Base-by-base conservation (phyloP, 148 eudicot genomes). In the Nyssa sinensis region DNA sequence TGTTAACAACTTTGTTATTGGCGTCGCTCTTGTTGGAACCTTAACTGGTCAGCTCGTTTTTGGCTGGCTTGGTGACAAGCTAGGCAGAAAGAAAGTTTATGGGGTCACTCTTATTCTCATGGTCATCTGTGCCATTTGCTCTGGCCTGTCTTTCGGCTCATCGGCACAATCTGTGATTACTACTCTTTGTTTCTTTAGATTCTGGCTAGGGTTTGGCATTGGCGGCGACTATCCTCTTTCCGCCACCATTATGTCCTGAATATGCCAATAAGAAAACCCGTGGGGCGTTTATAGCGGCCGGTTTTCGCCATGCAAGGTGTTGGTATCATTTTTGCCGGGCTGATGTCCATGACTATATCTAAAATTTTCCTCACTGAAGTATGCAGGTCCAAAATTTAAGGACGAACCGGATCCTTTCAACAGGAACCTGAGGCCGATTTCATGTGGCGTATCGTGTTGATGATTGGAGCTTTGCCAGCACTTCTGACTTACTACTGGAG, bases 251-350 rank as follows among this genome's bases (percentile, higher is more conserved):
- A 81, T 81, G 84, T 81, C 84, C n/a, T 0, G 80, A 81, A 47
- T 81, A 81, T 33, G 84, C 84, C 14, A 74, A 74, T 55, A 79
- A 74, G 65, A 69, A 64, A 16, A 79, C 82, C 2, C 78, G 82
- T 21, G 82, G 84, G 39, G 74, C 80, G n/a, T 81, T 81, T 28
- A 78, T 81, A 3, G 84, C 84, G 0, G 84, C 84, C 0, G 81
- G n/a, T 81, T 12, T 81, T 81, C 12, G 81, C 84, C 32, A 81
- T 77, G 84, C 84, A 81, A 66, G 84, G 84, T 1, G 55, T 81
- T 0, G 84, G 84, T 2, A 81, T 81, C 30, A 73, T 81, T 53
- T 69, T 74, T 19, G 80, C 77, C 0, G 84, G 84, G 8, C 33
- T 74, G 0, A 81, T 78, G 5, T 69, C 84, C 27, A 73, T 81